phyloP scores from a whole-genome alignment of 192 early-diverging fungal genomes.

The Fimicolochytrium jonesii region DNA sequence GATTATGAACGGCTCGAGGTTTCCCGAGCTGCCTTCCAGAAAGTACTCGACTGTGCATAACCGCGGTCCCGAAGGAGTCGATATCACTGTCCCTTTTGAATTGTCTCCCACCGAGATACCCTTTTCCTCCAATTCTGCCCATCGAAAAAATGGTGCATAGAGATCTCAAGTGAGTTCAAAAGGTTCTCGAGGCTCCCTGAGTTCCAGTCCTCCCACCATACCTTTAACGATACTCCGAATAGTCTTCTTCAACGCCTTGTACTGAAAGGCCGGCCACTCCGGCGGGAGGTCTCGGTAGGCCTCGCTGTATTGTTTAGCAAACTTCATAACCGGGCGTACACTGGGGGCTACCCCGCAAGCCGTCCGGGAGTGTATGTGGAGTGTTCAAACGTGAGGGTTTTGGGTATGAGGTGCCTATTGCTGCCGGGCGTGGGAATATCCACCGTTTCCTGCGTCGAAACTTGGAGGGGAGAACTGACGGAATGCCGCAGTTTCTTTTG shows the following conservation, averaged over 20 bases:
- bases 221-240: constrained; percentile 26
- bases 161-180: neutral
- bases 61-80: too few species aligned
- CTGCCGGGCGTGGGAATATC: too few species aligned
- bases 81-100: too few species aligned
- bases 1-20: constrained; percentile 19
- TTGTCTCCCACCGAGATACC: constrained; percentile 18
- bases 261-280: constrained; percentile 22
- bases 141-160: neutral
- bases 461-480: too few species aligned
- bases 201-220: neutral
- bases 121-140: constrained; percentile 23
- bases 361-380: too few species aligned
- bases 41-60: constrained; percentile 21
- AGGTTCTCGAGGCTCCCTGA: neutral
- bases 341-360: too few species aligned
- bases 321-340: too few species aligned
- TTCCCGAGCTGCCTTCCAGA: constrained; percentile 21
- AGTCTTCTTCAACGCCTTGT: constrained; percentile 26
- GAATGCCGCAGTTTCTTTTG: too few species aligned
- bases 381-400: too few species aligned
- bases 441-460: too few species aligned
- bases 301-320: constrained; percentile 23
- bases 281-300: constrained; percentile 21
- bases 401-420: too few species aligned